These are phyloP conservation scores for Fusarium chuoi DNA, from an alignment of 2,329 filamentous ascomycete species.

Conservation along the genomic window DNA sequence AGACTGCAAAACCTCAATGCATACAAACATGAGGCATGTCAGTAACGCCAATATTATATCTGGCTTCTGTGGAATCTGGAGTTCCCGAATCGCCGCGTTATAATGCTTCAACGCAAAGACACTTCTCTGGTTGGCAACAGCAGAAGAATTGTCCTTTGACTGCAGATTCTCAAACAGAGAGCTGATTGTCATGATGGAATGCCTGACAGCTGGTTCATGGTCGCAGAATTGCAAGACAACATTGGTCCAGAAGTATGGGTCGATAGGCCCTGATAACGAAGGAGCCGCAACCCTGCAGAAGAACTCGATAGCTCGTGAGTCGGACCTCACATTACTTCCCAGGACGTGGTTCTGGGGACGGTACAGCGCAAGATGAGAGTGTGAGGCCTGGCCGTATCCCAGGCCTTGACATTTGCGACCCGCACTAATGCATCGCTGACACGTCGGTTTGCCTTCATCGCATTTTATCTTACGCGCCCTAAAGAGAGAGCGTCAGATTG, in stretches of 20 bases:
- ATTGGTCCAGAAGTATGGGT: slow-evolving; percentile 34
- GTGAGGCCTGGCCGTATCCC: neutral
- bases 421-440: slow-evolving; percentile 6
- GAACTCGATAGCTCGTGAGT: slow-evolving; percentile 15
- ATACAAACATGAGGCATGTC: slow-evolving; percentile 18
- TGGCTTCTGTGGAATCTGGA: neutral
- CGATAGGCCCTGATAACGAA: slow-evolving; percentile 19
- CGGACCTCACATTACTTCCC: neutral
- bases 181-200: slow-evolving; percentile 22
- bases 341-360: slow-evolving; percentile 1
- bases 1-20: slow-evolving; percentile 16
- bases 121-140: neutral
- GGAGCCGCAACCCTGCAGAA: slow-evolving; percentile 28
- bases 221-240: slow-evolving; percentile 31
- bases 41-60: slow-evolving; percentile 5
- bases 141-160: neutral
- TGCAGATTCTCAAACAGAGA: slow-evolving; percentile 7
- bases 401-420: slow-evolving; percentile 5
- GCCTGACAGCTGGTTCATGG: slow-evolving; percentile 20
- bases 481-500: neutral
- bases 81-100: slow-evolving; percentile 8
- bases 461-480: slow-evolving; percentile 16
- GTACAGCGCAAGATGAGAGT: neutral
- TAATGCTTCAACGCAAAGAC: slow-evolving; percentile 18
- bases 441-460: slow-evolving; percentile 5